Percentiles rank a stretch among this genome's conserved stretches.
Evolutionary conservation across 208 protist genomes (phyloP).

Genomic region (Leptomonas pyrrhocoris): DNA sequence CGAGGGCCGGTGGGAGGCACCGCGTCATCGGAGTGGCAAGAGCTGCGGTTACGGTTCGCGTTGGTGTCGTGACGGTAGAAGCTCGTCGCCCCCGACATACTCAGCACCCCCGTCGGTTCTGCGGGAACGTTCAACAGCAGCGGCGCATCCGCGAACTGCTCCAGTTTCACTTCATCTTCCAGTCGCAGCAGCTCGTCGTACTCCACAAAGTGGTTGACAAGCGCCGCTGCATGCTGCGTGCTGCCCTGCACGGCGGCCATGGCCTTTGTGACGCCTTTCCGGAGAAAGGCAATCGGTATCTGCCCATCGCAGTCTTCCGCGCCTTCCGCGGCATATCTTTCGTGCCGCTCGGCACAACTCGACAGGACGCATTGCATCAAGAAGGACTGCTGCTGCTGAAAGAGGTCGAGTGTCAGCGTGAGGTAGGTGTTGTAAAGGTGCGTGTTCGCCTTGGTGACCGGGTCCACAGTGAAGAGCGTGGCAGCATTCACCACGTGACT

Average conservation of each 20-base stretch:
- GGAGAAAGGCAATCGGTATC: slow-evolving; percentile 63
- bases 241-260: slow-evolving; percentile 40
- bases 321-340: slow-evolving; percentile 44
- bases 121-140: slow-evolving; percentile 59
- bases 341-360: slow-evolving; percentile 47
- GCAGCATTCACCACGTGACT: slow-evolving; percentile 45
- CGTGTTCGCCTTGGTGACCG: slow-evolving; percentile 46
- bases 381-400: slow-evolving; percentile 70
- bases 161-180: slow-evolving; percentile 66
- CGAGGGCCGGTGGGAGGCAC: neutral
- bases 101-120: neutral
- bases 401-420: slow-evolving; percentile 63
- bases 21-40: neutral
- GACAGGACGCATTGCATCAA: slow-evolving; percentile 57
- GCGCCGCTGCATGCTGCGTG: slow-evolving; percentile 41
- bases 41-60: neutral
- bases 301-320: slow-evolving; percentile 70
- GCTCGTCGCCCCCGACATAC: neutral
- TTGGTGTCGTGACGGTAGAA: neutral
- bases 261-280: slow-evolving; percentile 41
- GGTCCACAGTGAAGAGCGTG: slow-evolving; percentile 69
- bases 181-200: slow-evolving; percentile 70
- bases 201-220: slow-evolving; percentile 71
- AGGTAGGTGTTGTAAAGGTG: slow-evolving; percentile 89
- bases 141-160: slow-evolving; percentile 81